These are phyloP conservation scores for Ascochyta rabiei DNA, from an alignment of 2,329 filamentous ascomycete species.

Conservation along the genomic window DNA sequence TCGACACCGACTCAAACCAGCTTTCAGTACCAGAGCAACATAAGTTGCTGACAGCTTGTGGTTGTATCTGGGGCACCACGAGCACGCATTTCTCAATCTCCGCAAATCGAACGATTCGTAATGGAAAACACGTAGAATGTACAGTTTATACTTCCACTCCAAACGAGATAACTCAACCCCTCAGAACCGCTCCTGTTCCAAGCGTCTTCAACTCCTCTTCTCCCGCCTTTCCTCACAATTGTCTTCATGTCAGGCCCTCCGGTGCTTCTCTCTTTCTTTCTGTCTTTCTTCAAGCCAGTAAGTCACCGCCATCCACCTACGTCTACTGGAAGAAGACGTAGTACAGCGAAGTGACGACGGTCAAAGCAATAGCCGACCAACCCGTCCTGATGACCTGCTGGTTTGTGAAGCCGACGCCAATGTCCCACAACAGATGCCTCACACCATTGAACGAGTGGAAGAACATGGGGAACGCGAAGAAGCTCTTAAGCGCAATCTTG, in stretches of 20 bases:
- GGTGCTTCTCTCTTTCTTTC: slow-evolving; percentile 2
- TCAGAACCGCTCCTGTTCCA: background rate
- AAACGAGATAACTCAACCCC: background rate
- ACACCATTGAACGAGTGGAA: slow-evolving; percentile 73
- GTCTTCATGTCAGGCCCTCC: background rate
- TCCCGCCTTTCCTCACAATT: background rate
- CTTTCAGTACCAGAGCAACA: background rate
- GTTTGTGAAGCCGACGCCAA: slow-evolving; percentile 66
- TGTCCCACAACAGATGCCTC: slow-evolving; percentile 74
- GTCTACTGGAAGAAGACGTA: slow-evolving; percentile 35
- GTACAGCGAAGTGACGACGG: slow-evolving; percentile 49
- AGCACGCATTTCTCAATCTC: background rate
- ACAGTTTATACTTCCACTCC: slow-evolving; percentile 10
- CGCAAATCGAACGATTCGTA: slow-evolving; percentile 12
- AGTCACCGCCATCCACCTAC: background rate
- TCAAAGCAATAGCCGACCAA: slow-evolving; percentile 66
- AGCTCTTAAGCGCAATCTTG: slow-evolving; percentile 65
- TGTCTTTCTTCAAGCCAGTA: slow-evolving; percentile 3
- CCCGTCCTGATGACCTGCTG: slow-evolving; percentile 68
- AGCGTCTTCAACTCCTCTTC: background rate
- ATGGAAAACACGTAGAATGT: slow-evolving; percentile 18
- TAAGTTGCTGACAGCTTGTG: background rate
- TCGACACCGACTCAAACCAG: background rate
- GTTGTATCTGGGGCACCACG: background rate
- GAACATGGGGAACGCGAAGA: slow-evolving; percentile 68